A percentile compares a stretch with the other conserved stretches of the same genome.
Conservation (phyloP, 495 filamentous ascomycete species). For the Ramalina intermedia region DNA sequence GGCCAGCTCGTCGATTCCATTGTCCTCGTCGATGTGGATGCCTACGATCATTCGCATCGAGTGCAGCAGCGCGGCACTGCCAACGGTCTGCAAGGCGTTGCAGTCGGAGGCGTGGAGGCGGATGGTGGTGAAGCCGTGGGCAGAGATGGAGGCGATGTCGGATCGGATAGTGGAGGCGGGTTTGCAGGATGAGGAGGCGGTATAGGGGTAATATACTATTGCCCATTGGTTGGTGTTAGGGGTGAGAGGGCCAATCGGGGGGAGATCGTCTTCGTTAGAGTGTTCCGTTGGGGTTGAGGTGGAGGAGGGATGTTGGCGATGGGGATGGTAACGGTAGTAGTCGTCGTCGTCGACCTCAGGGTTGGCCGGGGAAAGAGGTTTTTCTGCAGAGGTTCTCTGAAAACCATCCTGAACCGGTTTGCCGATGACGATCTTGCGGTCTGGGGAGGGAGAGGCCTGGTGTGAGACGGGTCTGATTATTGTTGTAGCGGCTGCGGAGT, state of each 20-base stretch:
- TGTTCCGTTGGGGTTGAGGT: not conserved
- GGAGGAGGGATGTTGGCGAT: not conserved
- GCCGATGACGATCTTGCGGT: not conserved
- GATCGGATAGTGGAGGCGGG: slow-evolving; percentile 35
- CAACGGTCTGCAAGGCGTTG: slow-evolving; percentile 59
- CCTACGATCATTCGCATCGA: slow-evolving; percentile 71
- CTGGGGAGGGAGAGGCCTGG: not conserved
- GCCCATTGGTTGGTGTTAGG: slow-evolving; percentile 46
- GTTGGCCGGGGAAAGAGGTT: too few relatives aligned
- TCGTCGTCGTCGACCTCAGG: too few relatives aligned
- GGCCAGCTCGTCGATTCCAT: slow-evolving; percentile 35
- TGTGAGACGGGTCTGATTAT: not conserved
- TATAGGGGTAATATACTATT: slow-evolving; percentile 88
- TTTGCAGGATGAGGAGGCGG: slow-evolving; percentile 51
- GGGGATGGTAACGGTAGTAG: not conserved
- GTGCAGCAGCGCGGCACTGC: slow-evolving; percentile 41
- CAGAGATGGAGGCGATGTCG: slow-evolving; percentile 56
- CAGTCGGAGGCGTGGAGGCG: slow-evolving; percentile 93
- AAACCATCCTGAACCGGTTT: not conserved
- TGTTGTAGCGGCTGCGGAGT: not conserved
- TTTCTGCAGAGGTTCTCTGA: not conserved
- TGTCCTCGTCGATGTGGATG: slow-evolving; percentile 59
- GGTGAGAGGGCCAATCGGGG: not conserved
- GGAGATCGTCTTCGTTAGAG: not conserved
- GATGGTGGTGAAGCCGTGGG: slow-evolving; percentile 62